These are phyloP conservation scores for Hanseniaspora sp. DNA, from an alignment of 1,139 yeast genomes.

Conservation along the genomic window DNA sequence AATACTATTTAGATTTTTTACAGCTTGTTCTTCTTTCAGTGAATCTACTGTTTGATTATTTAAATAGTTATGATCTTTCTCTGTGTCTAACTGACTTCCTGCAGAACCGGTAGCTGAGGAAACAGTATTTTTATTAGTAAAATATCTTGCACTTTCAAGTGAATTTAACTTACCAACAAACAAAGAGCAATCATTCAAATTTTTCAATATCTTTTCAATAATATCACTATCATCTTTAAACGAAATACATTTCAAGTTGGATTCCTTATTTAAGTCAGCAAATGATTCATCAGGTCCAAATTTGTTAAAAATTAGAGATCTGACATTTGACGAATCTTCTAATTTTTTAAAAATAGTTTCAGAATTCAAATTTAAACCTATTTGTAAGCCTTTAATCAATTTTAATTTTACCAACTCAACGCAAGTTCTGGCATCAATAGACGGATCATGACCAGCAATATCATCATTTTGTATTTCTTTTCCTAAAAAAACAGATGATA, in stretches of 20 bases:
- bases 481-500: conserved; percentile 46
- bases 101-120: background rate
- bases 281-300: conserved; percentile 20
- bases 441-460: conserved; percentile 66
- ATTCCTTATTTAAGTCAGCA: conserved; percentile 11
- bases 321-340: conserved; percentile 26
- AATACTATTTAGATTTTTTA: conserved; percentile 35
- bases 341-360: conserved; percentile 33
- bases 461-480: conserved; percentile 53
- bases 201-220: conserved; percentile 33
- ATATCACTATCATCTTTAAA: conserved; percentile 52
- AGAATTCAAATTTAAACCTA: conserved; percentile 47
- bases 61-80: conserved; percentile 3
- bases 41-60: conserved; percentile 12
- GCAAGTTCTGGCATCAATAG: conserved; percentile 77
- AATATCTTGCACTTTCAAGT: conserved; percentile 38
- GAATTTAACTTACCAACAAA: conserved; percentile 50
- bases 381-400: conserved; percentile 50
- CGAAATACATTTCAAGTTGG: conserved; percentile 25
- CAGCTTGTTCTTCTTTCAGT: conserved; percentile 19
- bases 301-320: conserved; percentile 34
- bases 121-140: conserved; percentile 20
- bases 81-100: conserved; percentile 16
- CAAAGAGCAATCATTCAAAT: conserved; percentile 36
- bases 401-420: conserved; percentile 64